These are phyloP conservation scores for Alternaria longipes DNA, from an alignment of 2,329 filamentous ascomycete genomes.

Conservation along the genomic window DNA sequence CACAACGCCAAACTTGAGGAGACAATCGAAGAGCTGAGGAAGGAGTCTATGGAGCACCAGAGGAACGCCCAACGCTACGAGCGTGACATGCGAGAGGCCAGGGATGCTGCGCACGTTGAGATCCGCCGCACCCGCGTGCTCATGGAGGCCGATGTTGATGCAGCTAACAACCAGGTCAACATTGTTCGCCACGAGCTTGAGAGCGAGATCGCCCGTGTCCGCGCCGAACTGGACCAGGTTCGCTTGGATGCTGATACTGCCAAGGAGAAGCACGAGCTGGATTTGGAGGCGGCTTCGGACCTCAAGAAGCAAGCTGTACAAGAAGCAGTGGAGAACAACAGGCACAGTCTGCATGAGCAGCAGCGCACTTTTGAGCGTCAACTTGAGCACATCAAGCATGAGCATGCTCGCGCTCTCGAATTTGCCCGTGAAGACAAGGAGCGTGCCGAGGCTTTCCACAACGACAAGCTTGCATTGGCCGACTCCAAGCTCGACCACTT, in stretches of 20 bases:
- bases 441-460: constrained; percentile 78
- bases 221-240: constrained; percentile 78
- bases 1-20: constrained; percentile 73
- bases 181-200: constrained; percentile 83
- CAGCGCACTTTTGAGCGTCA: constrained; percentile 49
- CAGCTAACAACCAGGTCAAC: constrained; percentile 86
- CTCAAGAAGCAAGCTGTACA: constrained; percentile 69
- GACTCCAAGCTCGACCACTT: constrained; percentile 86
- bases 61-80: constrained; percentile 74
- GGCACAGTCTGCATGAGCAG: constrained; percentile 65
- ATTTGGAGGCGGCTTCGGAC: constrained; percentile 81
- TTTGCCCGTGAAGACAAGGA: constrained; percentile 83
- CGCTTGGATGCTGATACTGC: constrained; percentile 82
- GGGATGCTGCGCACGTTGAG: constrained; percentile 80
- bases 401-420: constrained; percentile 71
- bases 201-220: constrained; percentile 75
- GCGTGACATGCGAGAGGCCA: constrained; percentile 83
- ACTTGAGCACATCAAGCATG: constrained; percentile 58
- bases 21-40: constrained; percentile 61
- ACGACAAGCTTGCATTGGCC: constrained; percentile 82
- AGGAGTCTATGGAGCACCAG: constrained; percentile 77
- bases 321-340: constrained; percentile 63
- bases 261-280: constrained; percentile 82
- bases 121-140: constrained; percentile 81
- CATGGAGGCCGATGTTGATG: constrained; percentile 82